phyloP scores from a whole-genome alignment of 495 filamentous ascomycete genomes.

The Hypoxylon lenormandii region DNA sequence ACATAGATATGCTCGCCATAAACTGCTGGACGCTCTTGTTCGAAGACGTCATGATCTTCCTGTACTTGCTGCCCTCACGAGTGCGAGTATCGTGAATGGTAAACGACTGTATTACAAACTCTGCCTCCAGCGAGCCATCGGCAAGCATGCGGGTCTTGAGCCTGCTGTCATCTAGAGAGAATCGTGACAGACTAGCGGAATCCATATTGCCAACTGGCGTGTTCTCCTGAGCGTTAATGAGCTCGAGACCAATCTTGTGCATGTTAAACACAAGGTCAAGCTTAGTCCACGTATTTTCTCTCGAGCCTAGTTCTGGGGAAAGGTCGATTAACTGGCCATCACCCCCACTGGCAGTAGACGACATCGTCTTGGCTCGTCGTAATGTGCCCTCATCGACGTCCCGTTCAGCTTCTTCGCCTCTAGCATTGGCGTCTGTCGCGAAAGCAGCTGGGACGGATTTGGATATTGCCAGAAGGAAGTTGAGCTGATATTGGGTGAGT shows the following conservation, averaged over 20 bases:
- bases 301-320: conserved; percentile 72
- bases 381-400: conserved; percentile 62
- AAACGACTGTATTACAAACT: conserved; percentile 92
- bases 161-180: conserved; percentile 90
- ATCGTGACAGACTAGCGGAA: conserved; percentile 86
- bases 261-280: conserved; percentile 93
- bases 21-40: conserved; percentile 95
- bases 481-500: conserved; percentile 89
- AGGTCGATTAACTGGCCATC: conserved; percentile 65
- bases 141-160: conserved; percentile 95
- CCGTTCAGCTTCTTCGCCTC: conserved; percentile 67
- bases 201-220: conserved; percentile 81
- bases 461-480: conserved; percentile 85
- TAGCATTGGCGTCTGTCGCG: conserved; percentile 76
- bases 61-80: conserved; percentile 90
- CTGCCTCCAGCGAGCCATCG: conserved; percentile 90
- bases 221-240: conserved; percentile 79
- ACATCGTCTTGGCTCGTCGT: conserved; percentile 61
- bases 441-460: conserved; percentile 88
- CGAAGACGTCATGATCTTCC: conserved; percentile 96
- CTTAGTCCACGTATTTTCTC: conserved; percentile 84
- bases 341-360: conserved; percentile 56
- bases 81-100: conserved; percentile 90
- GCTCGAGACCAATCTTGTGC: conserved; percentile 84
- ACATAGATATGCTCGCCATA: conserved; percentile 95